Evolutionary conservation across 139 green algal genomes (phyloP).

Genomic region (Pseudopediastrum boryanum): DNA sequence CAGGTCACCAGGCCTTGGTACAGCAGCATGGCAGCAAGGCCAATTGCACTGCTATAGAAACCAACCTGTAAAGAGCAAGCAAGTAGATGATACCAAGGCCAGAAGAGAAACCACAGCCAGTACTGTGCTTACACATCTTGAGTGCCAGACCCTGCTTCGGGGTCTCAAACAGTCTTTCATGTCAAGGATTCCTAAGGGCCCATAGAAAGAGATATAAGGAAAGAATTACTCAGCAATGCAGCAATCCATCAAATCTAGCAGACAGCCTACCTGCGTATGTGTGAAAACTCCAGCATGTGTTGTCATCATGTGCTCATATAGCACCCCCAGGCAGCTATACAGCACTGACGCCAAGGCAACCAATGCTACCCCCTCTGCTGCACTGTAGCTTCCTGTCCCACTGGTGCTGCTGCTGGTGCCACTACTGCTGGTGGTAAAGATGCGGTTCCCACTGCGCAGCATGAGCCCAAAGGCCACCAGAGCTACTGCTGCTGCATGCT

Average conservation of each 20-base stretch:
- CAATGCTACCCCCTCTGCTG: background rate
- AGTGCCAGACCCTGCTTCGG: background rate
- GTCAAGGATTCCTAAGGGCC: too few species aligned
- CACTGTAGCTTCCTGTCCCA: conserved; percentile 17
- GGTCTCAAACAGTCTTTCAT: background rate
- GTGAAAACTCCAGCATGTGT: background rate
- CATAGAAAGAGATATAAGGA: too few species aligned
- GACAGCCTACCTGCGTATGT: too few species aligned
- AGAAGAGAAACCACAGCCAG: background rate
- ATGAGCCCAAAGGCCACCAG: conserved; percentile 19
- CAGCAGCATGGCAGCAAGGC: background rate
- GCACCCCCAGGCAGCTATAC: background rate
- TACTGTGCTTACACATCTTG: background rate
- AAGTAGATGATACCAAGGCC: background rate
- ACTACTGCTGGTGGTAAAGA: background rate
- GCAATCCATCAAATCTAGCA: too few species aligned
- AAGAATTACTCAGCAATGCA: too few species aligned
- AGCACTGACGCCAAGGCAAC: background rate
- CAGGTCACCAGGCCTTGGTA: conserved; percentile 10
- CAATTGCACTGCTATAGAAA: background rate
- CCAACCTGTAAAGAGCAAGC: conserved; percentile 8
- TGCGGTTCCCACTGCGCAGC: conserved; percentile 10
- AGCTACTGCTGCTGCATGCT: conserved; percentile 19
- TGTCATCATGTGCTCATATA: background rate
- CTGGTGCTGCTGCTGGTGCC: background rate